phyloP scores from a whole-genome alignment of 345 rosid genomes.

The Anacardium occidentale region DNA sequence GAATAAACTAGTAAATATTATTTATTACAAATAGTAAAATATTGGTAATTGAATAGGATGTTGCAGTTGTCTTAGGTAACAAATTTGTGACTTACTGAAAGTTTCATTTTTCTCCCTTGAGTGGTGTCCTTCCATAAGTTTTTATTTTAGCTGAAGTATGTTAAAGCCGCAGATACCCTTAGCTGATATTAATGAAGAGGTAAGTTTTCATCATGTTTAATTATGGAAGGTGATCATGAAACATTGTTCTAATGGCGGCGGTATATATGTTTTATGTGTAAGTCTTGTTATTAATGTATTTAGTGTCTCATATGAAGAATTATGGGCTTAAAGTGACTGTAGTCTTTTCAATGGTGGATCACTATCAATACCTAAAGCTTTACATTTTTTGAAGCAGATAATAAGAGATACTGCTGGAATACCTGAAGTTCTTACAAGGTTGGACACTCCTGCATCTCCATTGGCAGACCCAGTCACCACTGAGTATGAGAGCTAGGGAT shows the following conservation, averaged over 20 bases:
- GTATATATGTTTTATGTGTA: neutral
- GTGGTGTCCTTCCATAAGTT: neutral
- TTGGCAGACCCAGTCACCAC: slow-evolving; percentile 32
- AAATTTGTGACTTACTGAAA: neutral
- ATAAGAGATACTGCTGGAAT: slow-evolving; percentile 67
- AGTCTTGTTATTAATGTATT: neutral
- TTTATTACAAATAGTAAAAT: no score
- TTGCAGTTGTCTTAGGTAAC: neutral
- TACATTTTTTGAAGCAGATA: slow-evolving; percentile 45
- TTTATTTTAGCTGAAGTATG: neutral
- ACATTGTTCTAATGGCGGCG: neutral
- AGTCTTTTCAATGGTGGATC: neutral
- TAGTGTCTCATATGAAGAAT: neutral
- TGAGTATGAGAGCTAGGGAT: slow-evolving; percentile 64
- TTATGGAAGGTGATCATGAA: neutral
- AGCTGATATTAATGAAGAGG: neutral
- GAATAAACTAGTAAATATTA: neutral
- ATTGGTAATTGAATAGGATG: neutral
- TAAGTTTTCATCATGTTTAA: neutral
- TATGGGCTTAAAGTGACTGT: neutral
- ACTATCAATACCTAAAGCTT: neutral
- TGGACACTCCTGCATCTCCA: slow-evolving; percentile 49
- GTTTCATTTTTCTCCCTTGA: neutral
- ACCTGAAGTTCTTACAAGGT: slow-evolving; percentile 87
- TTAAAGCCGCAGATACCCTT: neutral